Evolutionary conservation across 805 yeast genomes (phyloP).

Genomic region (Suhomyces prunicola): DNA sequence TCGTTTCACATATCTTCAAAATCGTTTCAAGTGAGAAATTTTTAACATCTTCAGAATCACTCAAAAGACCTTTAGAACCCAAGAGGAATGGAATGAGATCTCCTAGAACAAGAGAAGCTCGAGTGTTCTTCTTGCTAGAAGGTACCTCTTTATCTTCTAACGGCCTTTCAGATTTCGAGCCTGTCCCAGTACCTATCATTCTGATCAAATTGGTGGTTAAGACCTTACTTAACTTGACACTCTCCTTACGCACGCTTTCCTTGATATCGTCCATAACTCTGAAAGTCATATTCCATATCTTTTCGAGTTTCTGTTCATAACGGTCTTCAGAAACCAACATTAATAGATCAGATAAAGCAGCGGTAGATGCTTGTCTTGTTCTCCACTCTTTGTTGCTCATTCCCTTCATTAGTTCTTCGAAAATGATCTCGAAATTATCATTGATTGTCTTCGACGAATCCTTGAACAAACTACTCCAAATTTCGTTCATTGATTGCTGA

Average conservation of each 20-base stretch:
- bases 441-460: slow-evolving; percentile 53
- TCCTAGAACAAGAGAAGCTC: slow-evolving; percentile 47
- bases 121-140: background rate
- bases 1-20: slow-evolving; percentile 63
- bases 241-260: slow-evolving; percentile 86
- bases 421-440: slow-evolving; percentile 54
- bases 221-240: slow-evolving; percentile 61
- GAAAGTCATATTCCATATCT: slow-evolving; percentile 85
- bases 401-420: slow-evolving; percentile 59
- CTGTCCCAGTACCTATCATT: slow-evolving; percentile 36
- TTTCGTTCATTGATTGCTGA: slow-evolving; percentile 78
- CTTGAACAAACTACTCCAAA: slow-evolving; percentile 75
- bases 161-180: background rate
- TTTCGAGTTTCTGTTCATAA: slow-evolving; percentile 53
- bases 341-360: slow-evolving; percentile 67
- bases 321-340: slow-evolving; percentile 54
- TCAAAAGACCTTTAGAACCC: slow-evolving; percentile 74
- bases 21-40: slow-evolving; percentile 72
- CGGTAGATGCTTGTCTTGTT: slow-evolving; percentile 80
- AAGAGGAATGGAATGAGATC: slow-evolving; percentile 73
- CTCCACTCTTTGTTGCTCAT: slow-evolving; percentile 91
- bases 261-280: slow-evolving; percentile 91
- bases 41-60: slow-evolving; percentile 83
- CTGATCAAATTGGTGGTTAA: slow-evolving; percentile 62
- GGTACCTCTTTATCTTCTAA: background rate